Evolutionary conservation across 306 rosid genomes (phyloP).

Genomic region (Heteromeles arbutifolia): DNA sequence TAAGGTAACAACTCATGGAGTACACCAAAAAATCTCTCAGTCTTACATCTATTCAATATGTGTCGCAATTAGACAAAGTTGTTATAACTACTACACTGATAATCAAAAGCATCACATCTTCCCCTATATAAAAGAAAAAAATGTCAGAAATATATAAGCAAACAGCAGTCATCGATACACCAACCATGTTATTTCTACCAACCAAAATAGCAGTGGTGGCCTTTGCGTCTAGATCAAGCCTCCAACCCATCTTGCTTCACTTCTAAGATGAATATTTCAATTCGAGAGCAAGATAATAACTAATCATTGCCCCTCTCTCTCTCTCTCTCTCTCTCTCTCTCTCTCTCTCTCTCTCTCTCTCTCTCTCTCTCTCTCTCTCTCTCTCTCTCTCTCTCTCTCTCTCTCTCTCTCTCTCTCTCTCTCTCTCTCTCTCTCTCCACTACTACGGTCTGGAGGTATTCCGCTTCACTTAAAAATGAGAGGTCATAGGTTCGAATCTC

Average conservation of each 20-base stretch:
- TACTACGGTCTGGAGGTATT: too few species aligned
- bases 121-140: neutral
- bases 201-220: neutral
- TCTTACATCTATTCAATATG: too few species aligned
- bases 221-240: neutral
- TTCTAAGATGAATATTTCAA: neutral
- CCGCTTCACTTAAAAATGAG: fast-evolving
- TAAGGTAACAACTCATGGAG: too few species aligned
- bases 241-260: slow-evolving; percentile 10
- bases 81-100: neutral
- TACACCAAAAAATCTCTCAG: too few species aligned
- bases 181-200: slow-evolving; percentile 16
- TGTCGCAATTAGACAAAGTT: neutral
- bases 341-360: too few species aligned
- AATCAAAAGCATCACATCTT: neutral
- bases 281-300: neutral
- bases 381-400: too few species aligned
- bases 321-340: too few species aligned
- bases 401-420: too few species aligned
- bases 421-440: too few species aligned
- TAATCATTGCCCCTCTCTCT: neutral
- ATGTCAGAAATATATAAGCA: neutral
- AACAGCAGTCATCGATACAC: slow-evolving; percentile 10
- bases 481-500: fast-evolving
- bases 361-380: too few species aligned